Evolutionary conservation across 2,329 filamentous ascomycete genomes (phyloP).

Genomic region (Fusarium staphyleae): DNA sequence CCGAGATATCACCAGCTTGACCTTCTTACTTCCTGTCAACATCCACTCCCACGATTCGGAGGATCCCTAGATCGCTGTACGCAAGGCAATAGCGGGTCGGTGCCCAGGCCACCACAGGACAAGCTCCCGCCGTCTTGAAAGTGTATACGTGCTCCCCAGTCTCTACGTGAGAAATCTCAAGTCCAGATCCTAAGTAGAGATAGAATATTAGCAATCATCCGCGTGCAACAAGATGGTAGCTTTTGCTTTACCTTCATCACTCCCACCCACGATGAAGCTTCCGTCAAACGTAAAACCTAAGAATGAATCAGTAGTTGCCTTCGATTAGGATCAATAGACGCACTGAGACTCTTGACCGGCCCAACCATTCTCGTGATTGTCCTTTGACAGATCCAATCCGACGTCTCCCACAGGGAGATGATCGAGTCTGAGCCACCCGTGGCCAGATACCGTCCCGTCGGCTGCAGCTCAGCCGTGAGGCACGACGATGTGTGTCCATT

Average conservation of each 20-base stretch:
- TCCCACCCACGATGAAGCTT: slow-evolving; percentile 75
- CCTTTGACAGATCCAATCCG: slow-evolving; percentile 77
- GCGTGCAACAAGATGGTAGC: no score
- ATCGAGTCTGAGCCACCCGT: slow-evolving; percentile 79
- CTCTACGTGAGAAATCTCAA: slow-evolving; percentile 76
- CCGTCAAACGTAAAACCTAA: slow-evolving; percentile 80
- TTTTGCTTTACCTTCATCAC: slow-evolving; percentile 66
- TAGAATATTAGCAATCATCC: slow-evolving; percentile 5
- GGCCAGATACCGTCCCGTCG: slow-evolving; percentile 74
- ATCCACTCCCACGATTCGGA: slow-evolving; percentile 73
- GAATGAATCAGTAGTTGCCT: slow-evolving; percentile 18
- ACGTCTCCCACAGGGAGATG: slow-evolving; percentile 79
- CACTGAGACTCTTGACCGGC: slow-evolving; percentile 73
- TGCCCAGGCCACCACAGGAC: slow-evolving; percentile 76
- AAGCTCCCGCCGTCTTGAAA: slow-evolving; percentile 71
- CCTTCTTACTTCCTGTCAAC: slow-evolving; percentile 48
- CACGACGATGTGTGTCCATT: slow-evolving; percentile 78
- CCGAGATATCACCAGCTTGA: background rate
- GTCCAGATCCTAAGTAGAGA: slow-evolving; percentile 56
- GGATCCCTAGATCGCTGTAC: slow-evolving; percentile 71
- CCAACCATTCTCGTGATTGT: slow-evolving; percentile 74
- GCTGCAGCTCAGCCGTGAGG: slow-evolving; percentile 72
- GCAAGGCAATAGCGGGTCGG: slow-evolving; percentile 77
- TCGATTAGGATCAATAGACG: slow-evolving; percentile 36
- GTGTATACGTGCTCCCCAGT: slow-evolving; percentile 76